Evolutionary conservation across 352 stramenopile species (phyloP).

Genomic region (Globisporangium nodosum): DNA sequence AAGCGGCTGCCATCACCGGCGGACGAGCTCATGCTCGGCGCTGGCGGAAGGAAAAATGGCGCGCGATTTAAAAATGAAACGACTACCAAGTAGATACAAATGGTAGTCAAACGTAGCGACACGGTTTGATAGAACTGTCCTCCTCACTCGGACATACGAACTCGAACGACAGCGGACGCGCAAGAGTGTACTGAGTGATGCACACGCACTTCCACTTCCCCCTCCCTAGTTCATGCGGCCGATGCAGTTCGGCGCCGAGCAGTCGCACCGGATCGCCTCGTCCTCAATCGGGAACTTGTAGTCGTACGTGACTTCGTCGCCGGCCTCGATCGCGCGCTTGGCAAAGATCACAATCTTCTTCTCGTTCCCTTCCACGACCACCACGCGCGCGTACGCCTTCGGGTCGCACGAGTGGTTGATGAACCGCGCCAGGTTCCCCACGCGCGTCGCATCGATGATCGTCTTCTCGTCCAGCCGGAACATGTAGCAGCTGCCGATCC

Average conservation of each 20-base stretch:
- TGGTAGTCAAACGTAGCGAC: no score
- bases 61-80: not conserved
- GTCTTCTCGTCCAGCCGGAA: constrained; percentile 94
- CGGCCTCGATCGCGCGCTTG: constrained; percentile 85
- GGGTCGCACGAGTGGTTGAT: constrained; percentile 96
- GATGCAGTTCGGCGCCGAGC: constrained; percentile 91
- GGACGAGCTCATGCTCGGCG: not conserved
- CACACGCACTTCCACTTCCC: no score
- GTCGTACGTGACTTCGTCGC: constrained; percentile 95
- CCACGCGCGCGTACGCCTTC: constrained; percentile 92
- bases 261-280: constrained; percentile 91
- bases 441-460: constrained; percentile 94
- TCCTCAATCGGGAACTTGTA: constrained; percentile 98
- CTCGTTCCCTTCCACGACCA: constrained; percentile 76
- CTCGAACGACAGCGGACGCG: no score
- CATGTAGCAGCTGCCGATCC: constrained; percentile 96
- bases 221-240: constrained; percentile 89
- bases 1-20: constrained; percentile 33
- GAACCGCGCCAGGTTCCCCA: constrained; percentile 92
- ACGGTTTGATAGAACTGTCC: no score
- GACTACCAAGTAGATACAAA: not conserved
- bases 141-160: no score
- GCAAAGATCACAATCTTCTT: constrained; percentile 97
- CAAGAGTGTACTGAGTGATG: no score
- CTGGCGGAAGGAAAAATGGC: not conserved